phyloP scores from a whole-genome alignment of 2,329 filamentous ascomycete genomes.

The Pyrenophora seminiperda region DNA sequence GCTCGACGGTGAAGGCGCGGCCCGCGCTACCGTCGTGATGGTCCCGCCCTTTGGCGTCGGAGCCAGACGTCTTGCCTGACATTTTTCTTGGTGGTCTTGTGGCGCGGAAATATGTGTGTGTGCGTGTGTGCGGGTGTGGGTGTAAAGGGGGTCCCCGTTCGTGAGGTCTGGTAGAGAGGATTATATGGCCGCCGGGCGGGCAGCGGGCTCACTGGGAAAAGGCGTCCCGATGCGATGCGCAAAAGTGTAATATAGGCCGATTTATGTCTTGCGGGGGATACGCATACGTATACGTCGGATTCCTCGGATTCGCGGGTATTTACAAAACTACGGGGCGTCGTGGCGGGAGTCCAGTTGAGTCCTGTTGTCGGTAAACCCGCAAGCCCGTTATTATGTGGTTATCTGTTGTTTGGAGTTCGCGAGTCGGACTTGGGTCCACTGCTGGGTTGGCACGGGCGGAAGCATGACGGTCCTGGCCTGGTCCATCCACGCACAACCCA shows the following conservation, averaged over 20 bases:
- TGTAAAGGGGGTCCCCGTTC: slow-evolving; percentile 7
- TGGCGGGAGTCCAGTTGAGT: neutral
- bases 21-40: slow-evolving; percentile 79
- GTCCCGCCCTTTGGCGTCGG: slow-evolving; percentile 57
- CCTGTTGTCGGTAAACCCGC: neutral
- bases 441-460: slow-evolving; percentile 29
- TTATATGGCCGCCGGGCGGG: slow-evolving; percentile 12
- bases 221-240: slow-evolving; percentile 11
- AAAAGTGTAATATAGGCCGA: slow-evolving; percentile 5
- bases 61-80: slow-evolving; percentile 54
- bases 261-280: neutral
- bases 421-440: slow-evolving; percentile 7
- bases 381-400: slow-evolving; percentile 16
- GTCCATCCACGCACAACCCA: slow-evolving; percentile 1
- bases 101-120: neutral
- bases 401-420: slow-evolving; percentile 24
- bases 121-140: slow-evolving; percentile 5
- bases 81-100: slow-evolving; percentile 28
- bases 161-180: slow-evolving; percentile 4
- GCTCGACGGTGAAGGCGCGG: slow-evolving; percentile 82
- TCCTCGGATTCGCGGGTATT: neutral
- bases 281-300: neutral
- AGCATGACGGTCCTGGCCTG: neutral
- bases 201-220: slow-evolving; percentile 8
- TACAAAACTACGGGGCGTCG: neutral